These are phyloP conservation scores for Lactifluus echinatus DNA, from an alignment of 768 basidiomycete species.

Conservation along the genomic window DNA sequence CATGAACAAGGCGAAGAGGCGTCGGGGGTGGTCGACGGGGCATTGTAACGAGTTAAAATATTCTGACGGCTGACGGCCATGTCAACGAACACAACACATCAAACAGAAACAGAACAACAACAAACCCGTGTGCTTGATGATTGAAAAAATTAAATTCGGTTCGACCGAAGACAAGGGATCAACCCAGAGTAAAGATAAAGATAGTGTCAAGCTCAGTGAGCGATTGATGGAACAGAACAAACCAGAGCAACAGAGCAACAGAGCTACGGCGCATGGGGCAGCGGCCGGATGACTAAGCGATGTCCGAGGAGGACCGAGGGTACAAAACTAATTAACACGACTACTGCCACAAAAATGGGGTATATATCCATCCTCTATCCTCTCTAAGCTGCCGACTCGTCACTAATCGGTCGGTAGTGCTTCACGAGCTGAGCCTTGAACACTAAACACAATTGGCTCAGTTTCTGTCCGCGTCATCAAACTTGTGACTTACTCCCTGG, in stretches of 20 bases:
- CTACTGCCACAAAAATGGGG: not conserved
- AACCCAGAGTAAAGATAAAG: slow-evolving; percentile 2
- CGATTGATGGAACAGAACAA: no score
- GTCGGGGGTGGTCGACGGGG: slow-evolving; percentile 61
- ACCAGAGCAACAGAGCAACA: not conserved
- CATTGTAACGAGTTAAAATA: slow-evolving; percentile 33
- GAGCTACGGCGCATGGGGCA: not conserved
- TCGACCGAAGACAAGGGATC: slow-evolving; percentile 13
- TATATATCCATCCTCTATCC: slow-evolving; percentile 4
- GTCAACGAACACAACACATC: not conserved
- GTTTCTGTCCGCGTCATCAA: not conserved
- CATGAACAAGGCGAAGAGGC: slow-evolving; percentile 50
- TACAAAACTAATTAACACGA: not conserved
- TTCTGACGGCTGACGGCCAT: no score
- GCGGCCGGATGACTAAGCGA: slow-evolving; percentile 17
- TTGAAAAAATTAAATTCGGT: not conserved
- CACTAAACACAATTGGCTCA: slow-evolving; percentile 8
- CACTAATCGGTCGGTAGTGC: slow-evolving; percentile 50
- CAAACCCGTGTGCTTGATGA: not conserved
- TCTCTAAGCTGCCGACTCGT: slow-evolving; percentile 28
- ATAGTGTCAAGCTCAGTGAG: no score
- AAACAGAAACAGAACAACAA: not conserved
- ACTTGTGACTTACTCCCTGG: slow-evolving; percentile 43
- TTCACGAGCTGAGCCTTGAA: slow-evolving; percentile 67
- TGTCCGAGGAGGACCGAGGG: not conserved